Percentiles rank a stretch among this genome's conserved stretches.
Evolutionary conservation across 345 rosid species (phyloP).

Genomic region (Arabidopsis thaliana): TAIR10.1 NC_003076.8:4653001-4653500

Average conservation of each 20-base stretch:
- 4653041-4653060: slow-evolving; percentile 34
- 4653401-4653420: slow-evolving; percentile 4
- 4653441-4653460: background rate
- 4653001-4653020: slow-evolving; percentile 38
- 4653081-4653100: slow-evolving; percentile 53
- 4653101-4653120: slow-evolving; percentile 51
- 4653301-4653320: slow-evolving; percentile 51
- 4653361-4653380: background rate
- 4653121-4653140: slow-evolving; percentile 55
- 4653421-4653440: slow-evolving; percentile 1
- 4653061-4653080: slow-evolving; percentile 47
- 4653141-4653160: slow-evolving; percentile 61
- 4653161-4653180: slow-evolving; percentile 67
- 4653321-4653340: slow-evolving; percentile 74
- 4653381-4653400: background rate
- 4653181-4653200: slow-evolving; percentile 79
- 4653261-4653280: slow-evolving; percentile 42
- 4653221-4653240: slow-evolving; percentile 55
- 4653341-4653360: background rate
- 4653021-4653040: slow-evolving; percentile 35
- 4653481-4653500: slow-evolving; percentile 78
- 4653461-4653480: slow-evolving; percentile 71
- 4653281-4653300: slow-evolving; percentile 43
- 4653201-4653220: slow-evolving; percentile 71
- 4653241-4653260: slow-evolving; percentile 49